These are phyloP conservation scores for Ceriops decandra DNA, from an alignment of 345 rosid genomes.

Conservation along the genomic window DNA sequence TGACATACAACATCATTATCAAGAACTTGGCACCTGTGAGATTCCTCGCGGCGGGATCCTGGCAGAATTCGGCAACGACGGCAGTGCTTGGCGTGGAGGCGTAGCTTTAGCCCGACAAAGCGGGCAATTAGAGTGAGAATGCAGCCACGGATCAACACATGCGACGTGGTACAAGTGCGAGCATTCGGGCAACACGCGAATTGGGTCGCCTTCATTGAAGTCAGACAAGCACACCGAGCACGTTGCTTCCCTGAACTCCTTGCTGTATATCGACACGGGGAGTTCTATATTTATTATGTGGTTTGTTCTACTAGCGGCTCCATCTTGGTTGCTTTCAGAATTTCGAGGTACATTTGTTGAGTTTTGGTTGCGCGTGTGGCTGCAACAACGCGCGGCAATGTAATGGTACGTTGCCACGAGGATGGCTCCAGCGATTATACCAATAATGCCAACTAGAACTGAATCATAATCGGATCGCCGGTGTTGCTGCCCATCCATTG, in stretches of 20 bases:
- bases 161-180: slow-evolving; percentile 42
- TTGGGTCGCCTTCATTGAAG: slow-evolving; percentile 36
- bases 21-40: not conserved
- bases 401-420: slow-evolving; percentile 37
- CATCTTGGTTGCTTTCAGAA: slow-evolving; percentile 1
- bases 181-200: slow-evolving; percentile 46
- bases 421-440: slow-evolving; percentile 40
- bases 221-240: slow-evolving; percentile 51
- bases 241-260: slow-evolving; percentile 31
- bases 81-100: slow-evolving; percentile 6
- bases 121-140: slow-evolving; percentile 47
- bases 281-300: not conserved
- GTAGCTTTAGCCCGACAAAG: slow-evolving; percentile 36
- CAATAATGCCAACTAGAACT: slow-evolving; percentile 33
- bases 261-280: slow-evolving; percentile 19
- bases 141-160: slow-evolving; percentile 52
- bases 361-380: not conserved
- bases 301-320: not conserved
- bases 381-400: slow-evolving; percentile 19
- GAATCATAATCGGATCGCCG: slow-evolving; percentile 13
- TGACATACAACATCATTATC: not conserved
- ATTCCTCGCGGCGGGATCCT: not conserved
- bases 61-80: slow-evolving; percentile 19
- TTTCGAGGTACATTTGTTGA: not conserved
- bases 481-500: slow-evolving; percentile 23